Conservation (phyloP, 2,329 filamentous ascomycete species). For the Raffaelea arxii region DNA sequence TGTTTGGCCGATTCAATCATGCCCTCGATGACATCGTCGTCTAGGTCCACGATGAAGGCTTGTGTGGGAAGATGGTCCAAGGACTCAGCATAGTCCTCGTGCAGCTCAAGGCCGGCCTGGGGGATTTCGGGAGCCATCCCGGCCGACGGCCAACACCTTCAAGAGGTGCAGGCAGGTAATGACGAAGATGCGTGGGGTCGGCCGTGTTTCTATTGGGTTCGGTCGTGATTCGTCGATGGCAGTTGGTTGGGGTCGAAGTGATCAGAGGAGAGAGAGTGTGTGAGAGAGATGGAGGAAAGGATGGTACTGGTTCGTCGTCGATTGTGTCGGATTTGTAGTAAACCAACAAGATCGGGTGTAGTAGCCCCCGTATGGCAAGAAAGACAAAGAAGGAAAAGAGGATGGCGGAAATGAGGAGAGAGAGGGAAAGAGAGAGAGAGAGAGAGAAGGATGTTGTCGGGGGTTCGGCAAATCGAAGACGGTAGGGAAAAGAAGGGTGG, state of each 20-base stretch:
- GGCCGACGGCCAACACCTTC: slow-evolving; percentile 13
- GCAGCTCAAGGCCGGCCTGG: slow-evolving; percentile 47
- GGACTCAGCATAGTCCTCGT: slow-evolving; percentile 39
- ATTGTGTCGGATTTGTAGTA: too few relatives aligned
- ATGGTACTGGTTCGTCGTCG: too few relatives aligned
- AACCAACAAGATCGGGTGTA: too few relatives aligned
- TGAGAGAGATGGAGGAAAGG: too few relatives aligned
- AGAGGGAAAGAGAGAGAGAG: background rate
- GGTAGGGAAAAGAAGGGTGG: background rate
- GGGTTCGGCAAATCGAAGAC: background rate
- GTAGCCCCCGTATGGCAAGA: too few relatives aligned
- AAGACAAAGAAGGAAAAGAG: too few relatives aligned
- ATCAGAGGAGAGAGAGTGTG: too few relatives aligned
- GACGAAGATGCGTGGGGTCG: too few relatives aligned
- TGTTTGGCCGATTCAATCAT: slow-evolving; percentile 51
- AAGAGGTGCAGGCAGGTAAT: slow-evolving; percentile 3
- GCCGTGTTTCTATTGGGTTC: background rate
- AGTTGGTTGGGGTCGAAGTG: too few relatives aligned
- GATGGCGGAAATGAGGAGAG: slow-evolving; percentile 1
- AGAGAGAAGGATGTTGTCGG: background rate
- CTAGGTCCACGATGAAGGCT: slow-evolving; percentile 49
- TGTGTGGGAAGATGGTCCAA: slow-evolving; percentile 38
- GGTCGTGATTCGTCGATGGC: too few relatives aligned
- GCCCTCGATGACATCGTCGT: slow-evolving; percentile 47
- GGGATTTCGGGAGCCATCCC: slow-evolving; percentile 40